Percentiles rank a stretch among this genome's conserved stretches.
phyloP scores from a whole-genome alignment of 2,329 filamentous ascomycete genomes.

The Fusarium sp. region DNA sequence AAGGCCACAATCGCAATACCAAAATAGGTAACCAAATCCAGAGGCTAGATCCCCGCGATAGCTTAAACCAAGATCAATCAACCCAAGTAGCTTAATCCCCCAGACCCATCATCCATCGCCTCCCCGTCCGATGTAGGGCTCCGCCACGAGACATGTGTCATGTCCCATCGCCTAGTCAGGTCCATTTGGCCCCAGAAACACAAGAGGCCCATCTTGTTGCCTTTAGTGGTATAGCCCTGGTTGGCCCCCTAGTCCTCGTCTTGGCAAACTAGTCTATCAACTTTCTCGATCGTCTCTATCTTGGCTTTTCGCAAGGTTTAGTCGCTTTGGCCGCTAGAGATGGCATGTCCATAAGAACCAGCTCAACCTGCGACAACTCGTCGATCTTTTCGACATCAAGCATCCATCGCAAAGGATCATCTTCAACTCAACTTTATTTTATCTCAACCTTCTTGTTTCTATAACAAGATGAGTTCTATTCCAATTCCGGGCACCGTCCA shows the following conservation, averaged over 20 bases:
- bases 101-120: neutral
- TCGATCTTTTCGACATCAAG: neutral
- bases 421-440: neutral
- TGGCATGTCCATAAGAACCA: neutral
- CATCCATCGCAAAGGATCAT: neutral
- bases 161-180: neutral
- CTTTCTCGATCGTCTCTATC: neutral
- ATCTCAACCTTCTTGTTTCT: neutral
- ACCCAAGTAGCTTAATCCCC: neutral
- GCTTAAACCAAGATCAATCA: neutral
- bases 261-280: neutral
- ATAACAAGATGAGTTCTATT: neutral
- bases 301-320: neutral
- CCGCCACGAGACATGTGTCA: neutral
- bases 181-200: neutral
- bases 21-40: neutral
- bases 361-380: neutral
- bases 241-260: neutral
- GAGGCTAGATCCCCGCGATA: neutral
- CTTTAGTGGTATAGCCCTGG: neutral
- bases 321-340: neutral
- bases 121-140: neutral
- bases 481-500: conserved; percentile 36
- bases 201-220: conserved; percentile 1
- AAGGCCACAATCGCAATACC: neutral